Conservation (phyloP, 495 filamentous ascomycete genomes). For the Penicillium macrosclerotiorum region DNA sequence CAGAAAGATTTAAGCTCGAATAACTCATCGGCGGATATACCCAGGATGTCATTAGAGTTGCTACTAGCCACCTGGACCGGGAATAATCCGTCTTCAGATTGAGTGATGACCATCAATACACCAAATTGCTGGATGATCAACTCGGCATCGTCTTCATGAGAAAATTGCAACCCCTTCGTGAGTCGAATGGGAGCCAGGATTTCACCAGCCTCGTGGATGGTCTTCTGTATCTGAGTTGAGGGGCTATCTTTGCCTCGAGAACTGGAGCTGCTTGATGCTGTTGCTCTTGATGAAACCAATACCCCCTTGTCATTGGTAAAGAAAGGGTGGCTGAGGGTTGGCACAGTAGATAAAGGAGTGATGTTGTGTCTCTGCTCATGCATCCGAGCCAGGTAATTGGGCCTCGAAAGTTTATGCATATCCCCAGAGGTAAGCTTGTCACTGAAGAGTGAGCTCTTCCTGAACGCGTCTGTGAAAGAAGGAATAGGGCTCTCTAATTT, state of each 20-base stretch:
- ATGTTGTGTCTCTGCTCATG: slow-evolving; percentile 1
- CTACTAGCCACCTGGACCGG: slow-evolving; percentile 74
- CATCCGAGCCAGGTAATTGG: slow-evolving; percentile 3
- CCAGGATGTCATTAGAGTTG: slow-evolving; percentile 73
- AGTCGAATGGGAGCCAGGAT: slow-evolving; percentile 7
- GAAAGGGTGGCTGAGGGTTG: neutral
- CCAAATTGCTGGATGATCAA: slow-evolving; percentile 73
- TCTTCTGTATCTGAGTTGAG: slow-evolving; percentile 2
- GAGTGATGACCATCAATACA: slow-evolving; percentile 64
- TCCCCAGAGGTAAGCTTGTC: slow-evolving; percentile 1
- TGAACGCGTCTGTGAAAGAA: slow-evolving; percentile 14
- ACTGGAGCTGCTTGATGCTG: neutral
- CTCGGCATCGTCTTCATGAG: slow-evolving; percentile 14
- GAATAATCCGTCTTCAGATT: slow-evolving; percentile 58
- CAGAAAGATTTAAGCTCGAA: slow-evolving; percentile 72
- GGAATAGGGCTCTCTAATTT: slow-evolving; percentile 20
- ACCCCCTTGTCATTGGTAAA: neutral
- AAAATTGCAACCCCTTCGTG: slow-evolving; percentile 3
- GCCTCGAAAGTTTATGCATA: neutral
- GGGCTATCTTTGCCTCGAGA: neutral
- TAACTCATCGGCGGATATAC: slow-evolving; percentile 70
- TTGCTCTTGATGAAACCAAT: neutral
- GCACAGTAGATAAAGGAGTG: neutral
- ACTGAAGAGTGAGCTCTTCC: neutral
- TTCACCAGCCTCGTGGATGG: slow-evolving; percentile 5